Percentiles rank a stretch among this genome's conserved stretches.
Evolutionary conservation across 2,329 filamentous ascomycete genomes (phyloP).

Genomic region (Cytospora chrysosperma): DNA sequence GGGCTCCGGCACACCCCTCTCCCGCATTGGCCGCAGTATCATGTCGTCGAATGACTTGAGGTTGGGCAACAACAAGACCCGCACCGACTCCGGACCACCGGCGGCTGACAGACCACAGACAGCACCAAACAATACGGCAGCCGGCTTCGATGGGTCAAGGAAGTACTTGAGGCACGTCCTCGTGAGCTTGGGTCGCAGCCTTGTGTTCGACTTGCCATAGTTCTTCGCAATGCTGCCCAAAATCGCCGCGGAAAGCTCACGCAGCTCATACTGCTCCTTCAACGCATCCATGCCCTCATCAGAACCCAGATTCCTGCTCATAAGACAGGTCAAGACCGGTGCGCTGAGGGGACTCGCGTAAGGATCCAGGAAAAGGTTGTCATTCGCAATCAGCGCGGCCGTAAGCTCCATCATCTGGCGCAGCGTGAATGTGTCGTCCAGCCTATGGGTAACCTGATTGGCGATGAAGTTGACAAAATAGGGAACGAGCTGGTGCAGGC

Average conservation of each 20-base stretch:
- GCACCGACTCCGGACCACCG: constrained; percentile 63
- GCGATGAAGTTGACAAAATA: constrained; percentile 97
- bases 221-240: constrained; percentile 77
- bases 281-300: constrained; percentile 52
- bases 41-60: constrained; percentile 53
- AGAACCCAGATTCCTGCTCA: constrained; percentile 75
- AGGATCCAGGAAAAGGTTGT: constrained; percentile 69
- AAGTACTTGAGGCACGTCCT: constrained; percentile 93
- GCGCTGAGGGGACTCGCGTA: constrained; percentile 70
- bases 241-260: constrained; percentile 80
- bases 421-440: constrained; percentile 86
- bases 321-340: constrained; percentile 85
- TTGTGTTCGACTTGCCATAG: constrained; percentile 76
- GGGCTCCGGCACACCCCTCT: constrained; percentile 41
- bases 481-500: constrained; percentile 89
- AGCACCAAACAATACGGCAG: constrained; percentile 85
- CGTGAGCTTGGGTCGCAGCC: constrained; percentile 83
- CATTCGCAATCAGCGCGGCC: constrained; percentile 80
- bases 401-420: constrained; percentile 91
- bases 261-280: constrained; percentile 71
- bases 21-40: constrained; percentile 53
- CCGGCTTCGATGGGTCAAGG: constrained; percentile 79
- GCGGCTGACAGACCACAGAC: constrained; percentile 77
- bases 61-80: constrained; percentile 56
- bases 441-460: constrained; percentile 90